Base-by-base conservation (phyloP, 495 filamentous ascomycete genomes). In the Podospora conica region DNA sequence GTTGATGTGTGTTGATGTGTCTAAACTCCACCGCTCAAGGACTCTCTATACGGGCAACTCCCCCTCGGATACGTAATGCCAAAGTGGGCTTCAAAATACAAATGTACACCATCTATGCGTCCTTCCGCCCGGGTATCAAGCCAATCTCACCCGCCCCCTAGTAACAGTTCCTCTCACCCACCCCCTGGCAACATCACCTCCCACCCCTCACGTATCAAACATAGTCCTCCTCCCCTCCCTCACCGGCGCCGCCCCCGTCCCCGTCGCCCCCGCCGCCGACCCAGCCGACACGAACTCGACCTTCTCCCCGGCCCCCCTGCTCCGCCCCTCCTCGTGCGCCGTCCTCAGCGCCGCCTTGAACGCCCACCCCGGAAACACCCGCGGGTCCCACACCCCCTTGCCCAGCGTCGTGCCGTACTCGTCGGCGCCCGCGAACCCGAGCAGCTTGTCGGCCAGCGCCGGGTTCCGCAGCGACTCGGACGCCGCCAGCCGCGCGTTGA, bases 401-500 rank as follows among this genome's bases (percentile, higher is more conserved):
- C 87, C 73, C 33, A 98, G 74, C 20, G 90, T 87, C n/a, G 87
- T 92, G 8, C 82, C 79, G 71, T 97, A 96, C 79, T 96, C 40
- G 15, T 48, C 40, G 15, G 90, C 61, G 70, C 74, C 40, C 64
- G 89, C 89, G 79, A 95, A 96, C 8, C 81, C 82, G 78, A 93
- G 86, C 73, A 98, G 82, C 68, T 94, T 94, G 53, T 86, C 84
- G 65, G 91, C 78, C 20, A 97, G 78, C 29, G 85, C 89, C 23
- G 95, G 95, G 72, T 98, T 97, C 60, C 86, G 87, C 53, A 97
- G 78, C 0, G 90, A 87, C 1, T 86, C 79, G 3, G 89, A 90
- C 53, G 79, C 80, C 22, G 88, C 86, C 0, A 97, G 81, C 60
- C 91, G 90, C 65, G 88, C 82, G 75, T 98, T 97, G 82, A 98